Conservation (phyloP, 108 stramenopile species). For the Cyclotella cryptica region DNA sequence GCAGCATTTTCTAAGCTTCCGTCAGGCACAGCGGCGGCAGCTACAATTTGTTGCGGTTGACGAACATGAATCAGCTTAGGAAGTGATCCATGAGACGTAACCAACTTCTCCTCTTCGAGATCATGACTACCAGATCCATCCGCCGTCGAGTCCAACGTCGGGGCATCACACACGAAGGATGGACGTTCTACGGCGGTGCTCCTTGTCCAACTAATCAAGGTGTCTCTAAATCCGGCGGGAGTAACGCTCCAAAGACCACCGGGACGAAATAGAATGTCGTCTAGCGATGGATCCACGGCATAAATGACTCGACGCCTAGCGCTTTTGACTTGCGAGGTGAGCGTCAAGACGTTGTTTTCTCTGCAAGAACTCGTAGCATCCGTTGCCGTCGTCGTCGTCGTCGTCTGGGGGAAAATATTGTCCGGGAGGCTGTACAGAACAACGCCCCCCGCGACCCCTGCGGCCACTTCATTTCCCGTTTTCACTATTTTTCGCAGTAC, state of each 20-base stretch:
- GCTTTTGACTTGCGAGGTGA: background rate
- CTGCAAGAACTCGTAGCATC: background rate
- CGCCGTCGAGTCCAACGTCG: conserved; percentile 5
- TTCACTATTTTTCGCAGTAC: conserved; percentile 7
- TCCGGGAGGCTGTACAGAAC: conserved; percentile 45
- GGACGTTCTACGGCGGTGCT: background rate
- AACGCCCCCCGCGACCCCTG: conserved; percentile 28
- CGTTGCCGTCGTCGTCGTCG: background rate
- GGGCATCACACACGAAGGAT: background rate
- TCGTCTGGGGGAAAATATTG: background rate
- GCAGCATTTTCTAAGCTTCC: background rate
- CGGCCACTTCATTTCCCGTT: conserved; percentile 15
- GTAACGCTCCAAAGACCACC: conserved; percentile 41
- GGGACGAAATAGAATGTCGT: conserved; percentile 31
- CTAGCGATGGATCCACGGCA: conserved; percentile 42
- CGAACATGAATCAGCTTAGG: conserved; percentile 12
- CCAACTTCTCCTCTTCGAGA: conserved; percentile 13
- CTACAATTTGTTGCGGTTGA: conserved; percentile 2
- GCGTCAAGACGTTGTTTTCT: background rate
- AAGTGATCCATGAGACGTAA: background rate
- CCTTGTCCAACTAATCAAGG: conserved; percentile 5
- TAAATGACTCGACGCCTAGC: conserved; percentile 31
- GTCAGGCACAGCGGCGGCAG: background rate
- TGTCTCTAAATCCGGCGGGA: conserved; percentile 28
- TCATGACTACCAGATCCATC: conserved; percentile 13